Base-by-base conservation (phyloP, 495 filamentous ascomycete genomes). In the Trichoderma virens region DNA sequence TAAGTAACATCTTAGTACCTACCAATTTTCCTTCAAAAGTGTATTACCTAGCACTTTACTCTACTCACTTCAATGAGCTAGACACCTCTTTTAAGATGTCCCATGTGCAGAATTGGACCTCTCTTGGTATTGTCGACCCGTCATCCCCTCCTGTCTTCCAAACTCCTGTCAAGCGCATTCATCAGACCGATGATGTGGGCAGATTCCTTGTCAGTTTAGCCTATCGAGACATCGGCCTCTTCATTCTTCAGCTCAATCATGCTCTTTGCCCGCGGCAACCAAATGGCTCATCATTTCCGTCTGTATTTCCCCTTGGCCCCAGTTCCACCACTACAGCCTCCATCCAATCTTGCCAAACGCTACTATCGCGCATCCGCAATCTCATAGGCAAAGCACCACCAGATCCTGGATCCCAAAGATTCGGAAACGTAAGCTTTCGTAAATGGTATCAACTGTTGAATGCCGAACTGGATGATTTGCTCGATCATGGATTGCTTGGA, bases 381-480 rank as follows among this genome's bases (percentile, higher is more conserved):
- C 83, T 93, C 30, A 85, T 96, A 54, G 83, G 88, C 4, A 87
- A 92, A 72, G 87, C 84, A 5, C 94, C 93, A 9, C 92, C 92
- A 7, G 89, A 96, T 69, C 81, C 82, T 16, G 92, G 93, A 27
- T 92, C 93, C 13, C 79, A 94, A 34, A 80, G 94, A 62, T 99
- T 97, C 72, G 94, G 95, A 5, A 98, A 99, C 73, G 76, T 90
- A 47, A 90, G 87, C 66, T 98, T 97, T 73, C 81, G 92, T 25
- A 88, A 78, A 67, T 99, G 93, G 92, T 82, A 89, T 71, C 74
- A 85, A 64, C 71, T 90, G 14, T 78, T 93, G 32, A 85, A 87
- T 63, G 78, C 82, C 61, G 77, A 86, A 27, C 76, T 80, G 1
- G 69, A 80, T 2, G 76, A 65, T 14, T 77, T 95, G 18, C 74